Base-by-base conservation (phyloP, 352 stramenopile species). In the Peronospora belbahrii region DNA sequence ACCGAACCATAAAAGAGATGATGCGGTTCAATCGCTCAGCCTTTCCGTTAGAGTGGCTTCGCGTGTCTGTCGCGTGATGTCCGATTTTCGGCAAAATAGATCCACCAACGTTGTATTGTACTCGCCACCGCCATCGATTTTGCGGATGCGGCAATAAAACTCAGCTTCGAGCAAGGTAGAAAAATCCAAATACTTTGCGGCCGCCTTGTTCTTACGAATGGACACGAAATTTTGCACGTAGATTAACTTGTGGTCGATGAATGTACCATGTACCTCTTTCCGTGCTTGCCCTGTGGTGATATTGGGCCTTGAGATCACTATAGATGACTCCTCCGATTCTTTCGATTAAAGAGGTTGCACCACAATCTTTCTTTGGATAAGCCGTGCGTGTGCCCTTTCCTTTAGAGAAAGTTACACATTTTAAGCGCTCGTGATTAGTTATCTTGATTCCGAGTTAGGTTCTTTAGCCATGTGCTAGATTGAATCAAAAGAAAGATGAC, bases 271-370 rank as follows among this genome's bases (percentile, higher is more conserved):
- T 56, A 56, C 4, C 35, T 6, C 13, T 46, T 56, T 20, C 40
- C 48, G 6, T 32, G 24, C 2, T 51, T 42, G n/a, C 14, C 14
- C 42, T 11, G 41, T 33, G 2, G 41, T 52, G 13, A 52, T 52
- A 3, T n/a, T n/a, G 35, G 42, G 4, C 49, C 8, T 34, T 49
- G 20, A 56, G 47, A 7, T 56, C 48, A 20, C 22, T 49, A 14
- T 24, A 36, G 15, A 56, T 49, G 6, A 49, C 48, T 5, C 48
- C 39, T 28, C 48, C 39, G 15, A 49, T 45, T 15, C 30, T 35
- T 9, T 35, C 9, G 11, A 17, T 4, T 17, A 5, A 5, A 7
- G 11, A 2, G 1, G 2, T 35, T 35, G 13, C 0, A 2, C 30
- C 11, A 17, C 2, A 35, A 6, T 35, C 7, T 15, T 35, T 35